Conservation (phyloP, 176 grass and related monocot species). For the Phyllostachys edulis region DNA sequence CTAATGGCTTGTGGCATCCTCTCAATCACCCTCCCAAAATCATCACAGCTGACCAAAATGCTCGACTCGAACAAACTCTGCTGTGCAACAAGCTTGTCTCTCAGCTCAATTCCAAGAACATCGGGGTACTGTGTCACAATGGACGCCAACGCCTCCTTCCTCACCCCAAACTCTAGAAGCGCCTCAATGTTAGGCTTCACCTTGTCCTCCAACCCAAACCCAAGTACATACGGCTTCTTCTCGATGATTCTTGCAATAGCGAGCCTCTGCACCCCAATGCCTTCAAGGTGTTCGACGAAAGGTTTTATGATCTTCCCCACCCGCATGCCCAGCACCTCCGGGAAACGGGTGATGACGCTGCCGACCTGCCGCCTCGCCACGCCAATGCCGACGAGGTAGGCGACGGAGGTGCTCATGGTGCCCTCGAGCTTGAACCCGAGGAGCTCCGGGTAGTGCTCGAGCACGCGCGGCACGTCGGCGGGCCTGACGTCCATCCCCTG, state of each 20-base stretch:
- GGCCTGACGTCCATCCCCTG: slow-evolving; percentile 65
- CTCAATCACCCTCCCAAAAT: slow-evolving; percentile 69
- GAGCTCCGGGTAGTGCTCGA: slow-evolving; percentile 75
- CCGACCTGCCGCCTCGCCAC: slow-evolving; percentile 52
- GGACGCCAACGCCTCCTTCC: slow-evolving; percentile 53
- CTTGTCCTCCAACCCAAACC: slow-evolving; percentile 59
- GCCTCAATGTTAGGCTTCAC: slow-evolving; percentile 58
- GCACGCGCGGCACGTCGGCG: slow-evolving; percentile 49
- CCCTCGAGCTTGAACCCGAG: slow-evolving; percentile 84
- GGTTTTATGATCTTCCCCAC: slow-evolving; percentile 73
- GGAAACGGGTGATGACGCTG: slow-evolving; percentile 54
- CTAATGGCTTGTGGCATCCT: slow-evolving; percentile 76
- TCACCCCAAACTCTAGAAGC: slow-evolving; percentile 57
- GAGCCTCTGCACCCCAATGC: slow-evolving; percentile 53
- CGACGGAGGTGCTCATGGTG: slow-evolving; percentile 80
- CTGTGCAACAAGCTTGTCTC: slow-evolving; percentile 49
- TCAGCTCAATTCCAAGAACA: slow-evolving; percentile 59
- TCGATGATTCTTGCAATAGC: slow-evolving; percentile 53
- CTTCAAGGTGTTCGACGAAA: slow-evolving; percentile 68
- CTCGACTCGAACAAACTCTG: slow-evolving; percentile 63
- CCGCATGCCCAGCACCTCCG: slow-evolving; percentile 64
- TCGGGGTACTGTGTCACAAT: slow-evolving; percentile 58
- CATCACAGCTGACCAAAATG: slow-evolving; percentile 54
- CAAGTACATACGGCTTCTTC: slow-evolving; percentile 60
- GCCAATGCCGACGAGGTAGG: slow-evolving; percentile 65